Conservation (phyloP, 257 asterid genomes). For the Penstemon eatonii region DNA sequence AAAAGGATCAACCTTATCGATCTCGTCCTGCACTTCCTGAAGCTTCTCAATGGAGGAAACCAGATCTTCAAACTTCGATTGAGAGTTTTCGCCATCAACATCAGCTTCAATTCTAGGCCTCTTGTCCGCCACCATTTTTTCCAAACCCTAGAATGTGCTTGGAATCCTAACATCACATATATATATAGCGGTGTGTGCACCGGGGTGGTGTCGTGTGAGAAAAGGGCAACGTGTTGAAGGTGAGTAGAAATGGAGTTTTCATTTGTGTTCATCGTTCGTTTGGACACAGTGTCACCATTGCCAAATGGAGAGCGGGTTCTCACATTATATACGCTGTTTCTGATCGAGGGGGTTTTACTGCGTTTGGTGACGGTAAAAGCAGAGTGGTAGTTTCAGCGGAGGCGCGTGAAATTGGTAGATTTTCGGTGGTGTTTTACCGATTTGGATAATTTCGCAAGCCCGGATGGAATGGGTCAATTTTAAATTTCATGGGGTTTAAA, state of each 20-base stretch:
- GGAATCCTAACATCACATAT: background rate
- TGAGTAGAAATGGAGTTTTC: background rate
- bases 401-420: background rate
- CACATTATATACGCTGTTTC: background rate
- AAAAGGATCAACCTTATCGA: slow-evolving; percentile 43
- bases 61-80: slow-evolving; percentile 22
- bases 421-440: too few relatives aligned
- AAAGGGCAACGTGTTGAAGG: background rate
- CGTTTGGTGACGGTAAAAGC: too few relatives aligned
- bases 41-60: slow-evolving; percentile 44
- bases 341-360: too few relatives aligned
- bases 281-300: slow-evolving; percentile 18
- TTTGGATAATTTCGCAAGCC: too few relatives aligned
- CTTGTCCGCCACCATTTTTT: slow-evolving; percentile 48
- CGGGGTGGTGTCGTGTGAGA: background rate
- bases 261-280: background rate
- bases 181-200: slow-evolving; percentile 17
- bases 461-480: too few relatives aligned
- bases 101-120: slow-evolving; percentile 30
- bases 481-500: too few relatives aligned
- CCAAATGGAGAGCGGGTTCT: background rate
- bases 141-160: slow-evolving; percentile 10
- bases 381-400: background rate
- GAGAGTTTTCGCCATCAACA: slow-evolving; percentile 36
- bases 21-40: slow-evolving; percentile 48